These are phyloP conservation scores for Colletotrichum chlorophyti DNA, from an alignment of 2,329 filamentous ascomycete genomes.

Conservation along the genomic window DNA sequence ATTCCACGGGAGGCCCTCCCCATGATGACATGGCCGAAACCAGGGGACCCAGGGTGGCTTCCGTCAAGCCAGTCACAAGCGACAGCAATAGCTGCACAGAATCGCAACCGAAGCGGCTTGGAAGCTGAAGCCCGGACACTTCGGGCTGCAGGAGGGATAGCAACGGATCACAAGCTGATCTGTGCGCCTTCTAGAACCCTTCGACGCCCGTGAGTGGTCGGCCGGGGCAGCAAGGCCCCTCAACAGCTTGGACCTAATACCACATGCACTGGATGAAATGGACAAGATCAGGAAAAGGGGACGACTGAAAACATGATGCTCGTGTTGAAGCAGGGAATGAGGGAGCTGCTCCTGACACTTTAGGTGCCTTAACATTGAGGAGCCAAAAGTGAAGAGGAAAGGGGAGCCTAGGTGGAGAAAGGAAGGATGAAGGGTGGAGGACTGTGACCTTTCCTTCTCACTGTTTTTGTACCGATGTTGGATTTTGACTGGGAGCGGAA, in stretches of 20 bases:
- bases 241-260: conserved; percentile 26
- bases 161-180: conserved; percentile 6
- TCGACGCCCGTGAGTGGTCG: conserved; percentile 30
- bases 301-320: neutral
- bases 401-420: too few species aligned
- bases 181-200: conserved; percentile 34
- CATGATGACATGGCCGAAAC: conserved; percentile 30
- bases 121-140: conserved; percentile 31
- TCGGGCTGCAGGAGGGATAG: conserved; percentile 23
- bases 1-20: conserved; percentile 23
- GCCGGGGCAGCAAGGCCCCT: conserved; percentile 24
- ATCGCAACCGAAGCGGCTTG: conserved; percentile 30
- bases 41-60: conserved; percentile 19
- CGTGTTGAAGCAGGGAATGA: neutral
- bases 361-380: conserved; percentile 1
- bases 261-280: too few species aligned
- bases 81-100: conserved; percentile 26
- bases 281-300: conserved; percentile 1
- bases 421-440: too few species aligned
- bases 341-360: too few species aligned
- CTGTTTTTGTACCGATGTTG: conserved; percentile 6
- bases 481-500: conserved; percentile 29
- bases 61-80: conserved; percentile 17
- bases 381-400: neutral
- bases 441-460: too few species aligned